Base-by-base conservation (phyloP, 1,139 yeast species). In the Yamadazyma siamensis region DNA sequence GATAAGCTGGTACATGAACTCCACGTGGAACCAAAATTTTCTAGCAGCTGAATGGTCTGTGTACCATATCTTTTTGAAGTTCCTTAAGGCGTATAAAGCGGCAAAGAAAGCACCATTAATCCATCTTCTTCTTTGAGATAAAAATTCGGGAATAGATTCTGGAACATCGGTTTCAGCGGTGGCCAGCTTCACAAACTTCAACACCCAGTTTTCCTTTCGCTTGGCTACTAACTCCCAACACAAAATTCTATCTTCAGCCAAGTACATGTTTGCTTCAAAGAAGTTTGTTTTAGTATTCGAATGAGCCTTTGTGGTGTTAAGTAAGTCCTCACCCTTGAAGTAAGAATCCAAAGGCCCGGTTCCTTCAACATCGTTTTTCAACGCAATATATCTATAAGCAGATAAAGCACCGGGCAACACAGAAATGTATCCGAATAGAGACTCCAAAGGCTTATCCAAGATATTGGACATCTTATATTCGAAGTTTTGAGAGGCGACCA, bases 91-190 rank as follows among this genome's bases (percentile, higher is more conserved):
- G 52, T 83, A 91, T 36, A 91, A 63, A 1, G 97, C 97, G 2
- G 98, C 97, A 61, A 91, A 91, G 51, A 89, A 78, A 0, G 98
- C 96, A 62, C 98, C 98, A 56, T 91, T 91, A 33, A 91, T 76
- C 98, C 98, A 91, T 63, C 98, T 79, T 64, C 98, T 77, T 65
- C 98, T 79, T 61, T 91, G 98, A 11, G 95, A 80, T 36, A 91
- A 78, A 52, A 91, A 89, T 55, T 91, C 98, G 0, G 97, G 76
- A 27, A 89, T 70, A 5, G 79, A 68, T 52, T 89, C 96, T 3
- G 98, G 98, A 28, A 91, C 96, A 71, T 91, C 98, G 0, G 98
- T 91, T 54, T 89, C 97, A 45, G 97, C 98, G 16, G 85, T 82
- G 2, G 97, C 96, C 57, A 79, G 85, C 49, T 85, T 83, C 32